These are phyloP conservation scores for Eucalyptus shirleyi DNA, from an alignment of 345 rosid species.

Conservation along the genomic window DNA sequence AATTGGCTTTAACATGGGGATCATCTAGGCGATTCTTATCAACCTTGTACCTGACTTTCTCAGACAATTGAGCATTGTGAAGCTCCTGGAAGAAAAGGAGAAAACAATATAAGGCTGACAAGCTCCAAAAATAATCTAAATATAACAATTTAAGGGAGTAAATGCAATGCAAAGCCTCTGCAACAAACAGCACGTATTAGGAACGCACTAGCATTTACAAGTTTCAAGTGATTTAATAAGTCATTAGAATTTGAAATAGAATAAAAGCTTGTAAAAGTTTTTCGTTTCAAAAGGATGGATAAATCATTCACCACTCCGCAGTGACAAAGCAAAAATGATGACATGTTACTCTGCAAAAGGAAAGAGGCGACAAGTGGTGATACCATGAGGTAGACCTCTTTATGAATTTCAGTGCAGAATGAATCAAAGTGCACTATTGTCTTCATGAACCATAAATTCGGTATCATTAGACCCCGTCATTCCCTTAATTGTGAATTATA, in stretches of 20 bases:
- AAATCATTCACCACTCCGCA: background rate
- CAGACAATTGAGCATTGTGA: slow-evolving; percentile 61
- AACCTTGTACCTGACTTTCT: slow-evolving; percentile 58
- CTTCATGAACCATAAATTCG: background rate
- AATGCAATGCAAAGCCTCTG: background rate
- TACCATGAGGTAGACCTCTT: background rate
- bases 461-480: background rate
- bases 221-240: background rate
- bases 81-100: slow-evolving; percentile 45
- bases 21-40: slow-evolving; percentile 79
- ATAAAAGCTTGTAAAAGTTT: background rate
- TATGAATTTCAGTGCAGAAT: background rate
- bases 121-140: background rate
- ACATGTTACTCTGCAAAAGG: background rate
- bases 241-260: background rate
- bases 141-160: background rate
- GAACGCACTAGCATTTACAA: background rate
- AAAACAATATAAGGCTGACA: background rate
- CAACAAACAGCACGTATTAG: background rate
- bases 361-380: background rate
- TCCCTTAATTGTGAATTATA: background rate
- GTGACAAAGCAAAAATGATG: background rate
- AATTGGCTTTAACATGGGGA: slow-evolving; percentile 90
- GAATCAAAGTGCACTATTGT: background rate
- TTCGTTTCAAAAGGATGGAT: background rate